Conservation (phyloP, 1,284 basidiomycete genomes). For the Exobasidium cylindrosporum region DNA sequence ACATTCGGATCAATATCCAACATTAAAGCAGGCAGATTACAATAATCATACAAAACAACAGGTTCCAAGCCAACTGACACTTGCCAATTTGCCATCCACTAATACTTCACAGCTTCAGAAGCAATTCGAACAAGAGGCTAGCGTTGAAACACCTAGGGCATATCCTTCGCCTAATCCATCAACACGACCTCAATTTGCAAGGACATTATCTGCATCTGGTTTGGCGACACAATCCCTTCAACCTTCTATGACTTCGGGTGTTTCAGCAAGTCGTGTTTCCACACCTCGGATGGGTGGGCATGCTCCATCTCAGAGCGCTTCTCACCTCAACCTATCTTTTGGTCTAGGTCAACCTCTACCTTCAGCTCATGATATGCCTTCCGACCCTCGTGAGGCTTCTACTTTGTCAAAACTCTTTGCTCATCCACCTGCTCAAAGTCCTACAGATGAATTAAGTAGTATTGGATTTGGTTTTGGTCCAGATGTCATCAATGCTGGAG, state of each 20-base stretch:
- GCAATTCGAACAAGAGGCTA: neutral
- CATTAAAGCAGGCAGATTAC: neutral
- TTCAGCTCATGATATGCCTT: slow-evolving; percentile 45
- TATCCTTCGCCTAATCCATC: neutral
- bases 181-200: slow-evolving; percentile 5
- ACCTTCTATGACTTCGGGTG: neutral
- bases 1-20: slow-evolving; percentile 1
- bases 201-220: slow-evolving; percentile 4
- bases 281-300: slow-evolving; percentile 10
- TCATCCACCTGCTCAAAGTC: slow-evolving; percentile 34
- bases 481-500: slow-evolving; percentile 16
- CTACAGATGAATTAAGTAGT: slow-evolving; percentile 17
- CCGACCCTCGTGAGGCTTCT: slow-evolving; percentile 43
- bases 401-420: slow-evolving; percentile 43
- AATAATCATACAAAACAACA: neutral
- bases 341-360: slow-evolving; percentile 19
- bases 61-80: neutral
- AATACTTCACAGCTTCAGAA: neutral
- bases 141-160: neutral
- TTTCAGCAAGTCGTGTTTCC: neutral
- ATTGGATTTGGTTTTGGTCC: slow-evolving; percentile 3
- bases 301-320: slow-evolving; percentile 5
- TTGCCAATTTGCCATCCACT: neutral
- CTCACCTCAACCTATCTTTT: slow-evolving; percentile 6
- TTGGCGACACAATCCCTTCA: neutral